A percentile compares a stretch with the other conserved stretches of the same genome.
Conservation (phyloP, 2,329 filamentous ascomycete genomes). For the Berkeleyomyces rouxiae region DNA sequence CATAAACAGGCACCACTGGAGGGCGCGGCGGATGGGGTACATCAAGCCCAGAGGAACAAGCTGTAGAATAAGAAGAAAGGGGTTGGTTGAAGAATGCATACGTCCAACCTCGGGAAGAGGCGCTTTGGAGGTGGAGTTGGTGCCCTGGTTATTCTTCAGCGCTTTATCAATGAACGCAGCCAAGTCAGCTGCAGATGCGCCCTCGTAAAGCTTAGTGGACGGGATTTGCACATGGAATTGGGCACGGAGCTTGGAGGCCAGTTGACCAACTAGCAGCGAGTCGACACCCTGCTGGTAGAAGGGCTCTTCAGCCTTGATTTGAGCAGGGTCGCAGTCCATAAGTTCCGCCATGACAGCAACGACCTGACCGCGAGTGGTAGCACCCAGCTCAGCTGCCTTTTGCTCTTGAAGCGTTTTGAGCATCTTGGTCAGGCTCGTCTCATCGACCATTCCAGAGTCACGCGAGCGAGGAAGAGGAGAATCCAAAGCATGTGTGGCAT, state of each 20-base stretch:
- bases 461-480: slow-evolving; percentile 21
- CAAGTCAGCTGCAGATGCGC: slow-evolving; percentile 28
- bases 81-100: slow-evolving; percentile 33
- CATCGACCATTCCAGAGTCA: slow-evolving; percentile 21
- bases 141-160: slow-evolving; percentile 10
- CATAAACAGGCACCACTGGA: slow-evolving; percentile 37
- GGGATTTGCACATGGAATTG: slow-evolving; percentile 32
- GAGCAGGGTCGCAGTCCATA: slow-evolving; percentile 24
- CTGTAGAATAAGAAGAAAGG: slow-evolving; percentile 31
- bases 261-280: slow-evolving; percentile 34
- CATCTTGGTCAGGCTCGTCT: slow-evolving; percentile 21
- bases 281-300: slow-evolving; percentile 39
- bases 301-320: slow-evolving; percentile 27
- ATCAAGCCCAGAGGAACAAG: slow-evolving; percentile 32
- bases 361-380: slow-evolving; percentile 24
- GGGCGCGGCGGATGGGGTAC: slow-evolving; percentile 33
- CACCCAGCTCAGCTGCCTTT: slow-evolving; percentile 16
- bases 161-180: slow-evolving; percentile 23
- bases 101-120: slow-evolving; percentile 22
- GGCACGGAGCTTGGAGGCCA: slow-evolving; percentile 33
- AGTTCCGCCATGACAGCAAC: slow-evolving; percentile 28
- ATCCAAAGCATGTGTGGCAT: slow-evolving; percentile 21
- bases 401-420: slow-evolving; percentile 18
- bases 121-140: slow-evolving; percentile 8
- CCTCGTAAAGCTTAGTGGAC: slow-evolving; percentile 34